A percentile compares a stretch with the other conserved stretches of the same genome.
phyloP scores from a whole-genome alignment of 2,329 filamentous ascomycete species.

The Paraconiothyrium brasiliense region DNA sequence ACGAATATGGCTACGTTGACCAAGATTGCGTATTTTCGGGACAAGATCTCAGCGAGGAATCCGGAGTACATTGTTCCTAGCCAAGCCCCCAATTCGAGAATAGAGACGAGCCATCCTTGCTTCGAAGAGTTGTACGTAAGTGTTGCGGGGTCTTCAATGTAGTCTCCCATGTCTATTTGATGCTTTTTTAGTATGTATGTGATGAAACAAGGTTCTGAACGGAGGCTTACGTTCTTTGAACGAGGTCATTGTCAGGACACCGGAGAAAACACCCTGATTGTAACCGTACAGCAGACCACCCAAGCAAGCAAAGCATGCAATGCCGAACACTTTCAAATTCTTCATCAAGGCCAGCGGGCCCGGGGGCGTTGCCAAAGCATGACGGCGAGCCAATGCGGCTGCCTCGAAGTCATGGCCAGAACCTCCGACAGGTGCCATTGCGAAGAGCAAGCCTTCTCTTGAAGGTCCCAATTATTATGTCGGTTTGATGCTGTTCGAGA shows the following conservation, averaged over 20 bases:
- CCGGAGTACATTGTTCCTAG: conserved; percentile 75
- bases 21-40: conserved; percentile 74
- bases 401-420: conserved; percentile 49
- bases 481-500: not conserved
- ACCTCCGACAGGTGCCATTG: conserved; percentile 52
- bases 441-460: conserved; percentile 18
- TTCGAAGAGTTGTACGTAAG: conserved; percentile 49
- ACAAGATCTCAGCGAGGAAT: conserved; percentile 74
- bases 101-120: conserved; percentile 64
- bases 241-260: conserved; percentile 65
- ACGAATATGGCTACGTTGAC: conserved; percentile 74
- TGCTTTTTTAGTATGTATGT: not conserved
- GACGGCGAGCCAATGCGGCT: conserved; percentile 53
- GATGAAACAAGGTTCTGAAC: not conserved
- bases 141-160: conserved; percentile 38
- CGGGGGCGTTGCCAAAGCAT: conserved; percentile 50
- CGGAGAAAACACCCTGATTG: conserved; percentile 81
- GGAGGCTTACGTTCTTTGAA: conserved; percentile 52
- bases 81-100: conserved; percentile 81
- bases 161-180: conserved; percentile 53
- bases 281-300: conserved; percentile 71
- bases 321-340: conserved; percentile 64
- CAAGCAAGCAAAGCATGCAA: conserved; percentile 63
- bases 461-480: not conserved
- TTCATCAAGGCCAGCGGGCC: conserved; percentile 61